Base-by-base conservation (phyloP, 2,329 filamentous ascomycete species). In the Orbilia brochopaga region DNA sequence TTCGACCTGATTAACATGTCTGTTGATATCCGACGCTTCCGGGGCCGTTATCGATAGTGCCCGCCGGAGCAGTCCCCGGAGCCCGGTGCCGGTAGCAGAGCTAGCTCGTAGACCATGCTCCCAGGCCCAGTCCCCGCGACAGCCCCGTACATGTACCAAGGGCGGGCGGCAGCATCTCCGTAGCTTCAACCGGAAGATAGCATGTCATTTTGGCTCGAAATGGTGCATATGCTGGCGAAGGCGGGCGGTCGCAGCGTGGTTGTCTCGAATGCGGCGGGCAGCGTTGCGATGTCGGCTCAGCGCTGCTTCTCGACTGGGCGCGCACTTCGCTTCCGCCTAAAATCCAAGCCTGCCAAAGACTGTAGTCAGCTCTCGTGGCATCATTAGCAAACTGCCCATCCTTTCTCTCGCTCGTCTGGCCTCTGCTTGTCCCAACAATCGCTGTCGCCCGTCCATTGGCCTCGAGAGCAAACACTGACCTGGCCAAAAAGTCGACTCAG, bases 281-380 rank as follows among this genome's bases (percentile, higher is more conserved):
- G 37, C 37, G 37, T 42, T 42, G 37, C 37, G 37, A 42, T 42
- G n/a, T 42, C 37, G 37, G 37, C 37, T 17, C 32, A 37, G n/a
- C 32, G 6, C n/a, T 42, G 37, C 37, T 42, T 2, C 37, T 32
- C 27, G 8, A 32, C 27, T 8, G 27, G 27, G 27, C 27, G 8
- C 37, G 4, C 4, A 13, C 5, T 13, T 42, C n/a, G 37, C 37
- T 42, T 13, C 37, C 37, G 37, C 37, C 37, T 15, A 13, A 42
- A 42, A 13, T n/a, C n/a, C 37, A 15, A 42, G 32, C 32, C n/a
- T n/a, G n/a, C n/a, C n/a, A 32, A 32, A 32, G 27, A 32, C 27
- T 8, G 27, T 32, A 32, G 27, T 32, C 27, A 32, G 27, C 27
- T 3, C 27, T 32, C 4, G 27, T 32, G 27, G 27, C 27, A 32